Conservation (phyloP, 345 rosid genomes). For the Populus nigra region DNA sequence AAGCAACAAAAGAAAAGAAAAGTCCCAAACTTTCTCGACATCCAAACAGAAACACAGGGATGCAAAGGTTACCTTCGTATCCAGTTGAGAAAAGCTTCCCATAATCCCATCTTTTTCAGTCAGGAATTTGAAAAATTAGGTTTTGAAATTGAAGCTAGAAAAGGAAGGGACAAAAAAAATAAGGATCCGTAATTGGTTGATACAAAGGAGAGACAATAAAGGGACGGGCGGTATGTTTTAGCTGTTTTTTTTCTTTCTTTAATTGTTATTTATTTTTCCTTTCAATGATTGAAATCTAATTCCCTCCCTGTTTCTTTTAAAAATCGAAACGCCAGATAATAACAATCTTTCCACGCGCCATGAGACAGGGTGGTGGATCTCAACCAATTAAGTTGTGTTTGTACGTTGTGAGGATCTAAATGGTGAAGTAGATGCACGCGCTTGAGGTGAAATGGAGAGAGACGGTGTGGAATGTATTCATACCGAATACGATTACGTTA, state of each 20-base stretch:
- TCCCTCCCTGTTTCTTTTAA: conserved; percentile 33
- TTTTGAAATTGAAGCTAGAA: background rate
- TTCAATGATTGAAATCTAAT: conserved; percentile 13
- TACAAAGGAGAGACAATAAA: background rate
- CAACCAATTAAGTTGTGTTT: background rate
- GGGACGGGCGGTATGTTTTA: too few relatives aligned
- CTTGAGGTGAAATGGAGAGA: background rate
- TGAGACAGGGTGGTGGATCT: background rate
- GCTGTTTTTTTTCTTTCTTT: background rate
- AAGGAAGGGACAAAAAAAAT: background rate
- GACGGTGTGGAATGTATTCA: background rate
- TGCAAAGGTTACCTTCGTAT: conserved; percentile 31
- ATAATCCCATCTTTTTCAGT: conserved; percentile 29
- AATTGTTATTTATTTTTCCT: background rate
- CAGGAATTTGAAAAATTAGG: background rate
- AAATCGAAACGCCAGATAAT: background rate
- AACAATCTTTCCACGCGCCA: background rate
- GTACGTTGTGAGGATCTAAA: background rate
- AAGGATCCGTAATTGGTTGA: background rate
- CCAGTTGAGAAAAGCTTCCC: conserved; percentile 46
- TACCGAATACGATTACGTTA: conserved; percentile 7
- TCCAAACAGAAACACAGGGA: background rate
- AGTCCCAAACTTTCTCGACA: conserved; percentile 1
- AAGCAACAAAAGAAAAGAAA: background rate
- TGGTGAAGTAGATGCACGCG: background rate